Base-by-base conservation (phyloP, 139 green algal species). In the Micractinium conductrix region DNA sequence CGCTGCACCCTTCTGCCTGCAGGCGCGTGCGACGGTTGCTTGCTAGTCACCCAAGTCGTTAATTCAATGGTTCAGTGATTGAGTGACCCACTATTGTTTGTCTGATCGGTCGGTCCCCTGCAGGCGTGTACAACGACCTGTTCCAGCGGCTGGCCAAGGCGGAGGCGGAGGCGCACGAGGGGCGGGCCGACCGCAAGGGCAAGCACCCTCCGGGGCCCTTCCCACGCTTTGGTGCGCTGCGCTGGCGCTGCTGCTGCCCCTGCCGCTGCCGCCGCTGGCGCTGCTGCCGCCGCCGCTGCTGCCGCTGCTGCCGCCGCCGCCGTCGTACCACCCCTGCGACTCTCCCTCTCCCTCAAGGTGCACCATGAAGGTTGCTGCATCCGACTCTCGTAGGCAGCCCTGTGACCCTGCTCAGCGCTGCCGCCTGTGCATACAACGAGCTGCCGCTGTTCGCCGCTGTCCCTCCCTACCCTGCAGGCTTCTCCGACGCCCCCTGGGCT, bases 111-210 rank as follows among this genome's bases (percentile, higher is more conserved):
- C n/a, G n/a, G n/a, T n/a, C n/a, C n/a, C n/a, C n/a, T n/a, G 5
- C 58, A 82, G 76, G 76, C 35, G 96, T 99, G 33, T 99, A 97
- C 74, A 80, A 44, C n/a, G 70, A 83, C 6, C 79, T 98, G 12
- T 99, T 99, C 83, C 71, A 89, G 5, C 88, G 89, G 50, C 86
- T 98, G 78, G 93, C 91, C 26, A 60, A 90, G 33, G 85, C 93
- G 76, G 96, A 98, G 89, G 44, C 42, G 21, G 83, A 82, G 42
- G 92, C 91, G 19, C 87, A 75, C 45, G 83, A 87, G 73, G 45
- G 6, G 24, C 38, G 65, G 33, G 48, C 8, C 43, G 83, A 89
- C 63, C 69, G 62, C 48, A 67, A 55, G 58, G 70, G 28, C 45
- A 65, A 48, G 44, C 76, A 55, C 43, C 21, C 80, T 16, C 26